phyloP scores from a whole-genome alignment of 2,329 filamentous ascomycete species.

The Blastomyces emzantsi region DNA sequence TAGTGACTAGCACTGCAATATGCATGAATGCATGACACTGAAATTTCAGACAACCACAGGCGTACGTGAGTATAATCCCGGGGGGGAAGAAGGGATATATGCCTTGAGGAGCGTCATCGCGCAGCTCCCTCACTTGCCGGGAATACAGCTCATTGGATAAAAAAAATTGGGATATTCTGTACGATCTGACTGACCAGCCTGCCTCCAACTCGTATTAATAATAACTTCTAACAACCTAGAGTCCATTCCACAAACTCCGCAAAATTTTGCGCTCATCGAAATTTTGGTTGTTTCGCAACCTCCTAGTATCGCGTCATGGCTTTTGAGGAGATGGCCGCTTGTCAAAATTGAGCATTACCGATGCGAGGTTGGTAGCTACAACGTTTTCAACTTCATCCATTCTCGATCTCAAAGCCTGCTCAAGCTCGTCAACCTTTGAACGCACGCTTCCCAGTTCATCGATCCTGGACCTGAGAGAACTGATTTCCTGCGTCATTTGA shows the following conservation, averaged over 20 bases:
- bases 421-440: background rate
- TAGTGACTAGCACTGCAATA: background rate
- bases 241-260: background rate
- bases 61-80: background rate
- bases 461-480: background rate
- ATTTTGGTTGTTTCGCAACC: background rate
- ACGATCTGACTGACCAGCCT: background rate
- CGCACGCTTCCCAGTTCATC: background rate
- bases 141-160: background rate
- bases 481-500: background rate
- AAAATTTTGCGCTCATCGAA: background rate
- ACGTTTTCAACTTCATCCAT: conserved; percentile 16
- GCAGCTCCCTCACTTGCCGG: background rate
- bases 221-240: background rate
- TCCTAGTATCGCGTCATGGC: background rate
- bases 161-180: background rate
- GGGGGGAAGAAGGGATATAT: background rate
- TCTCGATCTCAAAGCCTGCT: background rate
- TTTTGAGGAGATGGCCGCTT: background rate
- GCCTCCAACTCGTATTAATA: background rate
- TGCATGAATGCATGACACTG: background rate
- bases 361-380: background rate
- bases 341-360: background rate
- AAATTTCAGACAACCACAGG: background rate
- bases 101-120: background rate